Evolutionary conservation across 2,329 filamentous ascomycete genomes (phyloP), one percentile per base, ranked within the genome.

Genomic region (Calonectria henricotiae): DNA sequence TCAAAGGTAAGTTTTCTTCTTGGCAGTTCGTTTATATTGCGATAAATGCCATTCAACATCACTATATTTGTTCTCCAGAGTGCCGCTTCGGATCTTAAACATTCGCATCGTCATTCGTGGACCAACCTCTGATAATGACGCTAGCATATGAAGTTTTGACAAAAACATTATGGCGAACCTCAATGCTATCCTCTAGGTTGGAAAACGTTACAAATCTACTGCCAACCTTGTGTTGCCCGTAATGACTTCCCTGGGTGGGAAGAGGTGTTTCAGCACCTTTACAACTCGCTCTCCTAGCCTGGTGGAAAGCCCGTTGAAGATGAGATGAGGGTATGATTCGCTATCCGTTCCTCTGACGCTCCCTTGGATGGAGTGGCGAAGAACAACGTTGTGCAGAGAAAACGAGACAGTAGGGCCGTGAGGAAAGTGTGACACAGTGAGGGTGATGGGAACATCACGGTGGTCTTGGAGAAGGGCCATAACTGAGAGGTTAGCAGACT

Each of bases 41-140:
- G 94, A 97, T 73, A 99, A 87, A 73, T 96, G 93, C 96, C 96
- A 99, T 84, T 99, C 96, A 5, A 97, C 91, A 83, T 99, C 96
- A 4, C 96, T 96, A 75, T 97, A 94, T 82, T 97, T 97, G 79
- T 95, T 97, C 80, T 98, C 96, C 70, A 98, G 85, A 4, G 96
- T 97, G 17, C 96, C 96, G 64, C 92, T 92, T 55, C 95, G 89
- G 71, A 99, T 98, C 85, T 98, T 94, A 80, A 98, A 99, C 64
- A 95, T 86, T 75, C 94, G 89, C 94, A 98, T 96, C n/a, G 95
- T 98, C 94, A 98, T 98, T 68, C 96, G 89, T 1, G 96, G 96
- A 0, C 96, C 95, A 62, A 97, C 94, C 81, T 98, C 95, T 15
- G 93, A 92, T 76, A 98, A 84, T 82, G 3, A 98, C 94, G 69